phyloP scores from a whole-genome alignment of 2,329 filamentous ascomycete species.

The Alternaria longipes region DNA sequence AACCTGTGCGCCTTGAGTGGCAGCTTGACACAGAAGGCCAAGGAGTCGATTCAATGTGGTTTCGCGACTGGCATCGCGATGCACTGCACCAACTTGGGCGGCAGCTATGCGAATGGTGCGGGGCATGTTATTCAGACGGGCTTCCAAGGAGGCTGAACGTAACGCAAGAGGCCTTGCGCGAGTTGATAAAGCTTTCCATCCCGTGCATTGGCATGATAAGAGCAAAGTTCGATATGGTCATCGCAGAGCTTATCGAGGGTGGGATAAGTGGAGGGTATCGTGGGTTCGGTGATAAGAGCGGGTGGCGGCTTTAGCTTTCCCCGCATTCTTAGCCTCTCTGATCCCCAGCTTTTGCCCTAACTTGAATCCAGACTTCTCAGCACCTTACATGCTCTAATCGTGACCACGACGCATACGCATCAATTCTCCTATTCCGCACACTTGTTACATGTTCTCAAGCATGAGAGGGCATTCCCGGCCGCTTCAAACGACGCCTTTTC shows the following conservation, averaged over 20 bases:
- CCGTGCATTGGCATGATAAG: neutral
- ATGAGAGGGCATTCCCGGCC: neutral
- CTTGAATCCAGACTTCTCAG: neutral
- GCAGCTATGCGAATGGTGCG: slow-evolving; percentile 59
- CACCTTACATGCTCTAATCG: neutral
- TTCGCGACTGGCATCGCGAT: slow-evolving; percentile 51
- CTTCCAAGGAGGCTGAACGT: neutral
- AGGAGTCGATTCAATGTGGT: slow-evolving; percentile 59
- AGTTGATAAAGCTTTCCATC: too few species aligned
- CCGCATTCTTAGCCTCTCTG: neutral
- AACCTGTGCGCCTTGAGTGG: slow-evolving; percentile 55
- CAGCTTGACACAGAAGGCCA: slow-evolving; percentile 57
- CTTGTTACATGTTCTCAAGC: neutral
- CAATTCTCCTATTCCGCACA: neutral
- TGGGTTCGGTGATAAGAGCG: neutral
- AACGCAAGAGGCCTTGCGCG: neutral
- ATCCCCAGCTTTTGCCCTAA: neutral
- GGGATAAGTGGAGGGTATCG: neutral
- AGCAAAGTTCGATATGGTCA: neutral
- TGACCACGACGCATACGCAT: neutral
- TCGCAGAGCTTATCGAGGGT: neutral
- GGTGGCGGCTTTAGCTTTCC: too few species aligned
- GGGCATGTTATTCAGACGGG: slow-evolving; percentile 36
- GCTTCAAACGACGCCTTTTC: neutral
- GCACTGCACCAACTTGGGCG: slow-evolving; percentile 62